These are phyloP conservation scores for Esteya vermicola DNA, from an alignment of 2,329 filamentous ascomycete genomes.

Conservation along the genomic window DNA sequence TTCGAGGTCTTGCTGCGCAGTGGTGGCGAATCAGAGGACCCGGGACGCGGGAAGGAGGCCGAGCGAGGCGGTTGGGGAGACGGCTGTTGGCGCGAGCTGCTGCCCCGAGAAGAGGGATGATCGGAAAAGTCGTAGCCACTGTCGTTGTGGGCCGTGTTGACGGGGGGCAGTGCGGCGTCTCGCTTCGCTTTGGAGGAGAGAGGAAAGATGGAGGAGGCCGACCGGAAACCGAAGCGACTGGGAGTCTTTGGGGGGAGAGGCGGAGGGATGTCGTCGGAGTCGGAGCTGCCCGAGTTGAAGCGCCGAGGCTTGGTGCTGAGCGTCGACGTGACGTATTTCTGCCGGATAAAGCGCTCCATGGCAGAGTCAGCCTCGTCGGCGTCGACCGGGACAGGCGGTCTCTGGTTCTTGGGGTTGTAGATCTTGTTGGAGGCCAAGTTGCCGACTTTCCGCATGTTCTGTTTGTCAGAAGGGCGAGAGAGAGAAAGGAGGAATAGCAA, in stretches of 20 bases:
- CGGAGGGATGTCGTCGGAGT: constrained; percentile 44
- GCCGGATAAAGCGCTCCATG: constrained; percentile 89
- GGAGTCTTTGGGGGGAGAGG: constrained; percentile 50
- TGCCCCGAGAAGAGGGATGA: constrained; percentile 7
- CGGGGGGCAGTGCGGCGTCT: constrained; percentile 19
- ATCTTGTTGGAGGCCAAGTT: constrained; percentile 75
- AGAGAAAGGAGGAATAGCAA: not conserved
- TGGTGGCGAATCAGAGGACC: constrained; percentile 21
- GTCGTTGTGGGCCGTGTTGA: constrained; percentile 3
- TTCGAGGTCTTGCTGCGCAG: constrained; percentile 47
- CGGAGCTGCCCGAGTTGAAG: constrained; percentile 29
- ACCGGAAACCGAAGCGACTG: constrained; percentile 45
- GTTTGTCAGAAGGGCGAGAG: not conserved
- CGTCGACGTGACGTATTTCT: constrained; percentile 68
- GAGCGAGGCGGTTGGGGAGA: constrained; percentile 13
- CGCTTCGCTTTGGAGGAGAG: constrained; percentile 47
- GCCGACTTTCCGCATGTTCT: constrained; percentile 92
- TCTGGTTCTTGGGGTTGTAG: constrained; percentile 76
- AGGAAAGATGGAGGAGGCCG: constrained; percentile 54
- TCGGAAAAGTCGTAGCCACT: constrained; percentile 6
- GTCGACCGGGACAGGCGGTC: constrained; percentile 75
- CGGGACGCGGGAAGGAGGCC: constrained; percentile 6
- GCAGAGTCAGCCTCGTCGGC: constrained; percentile 83
- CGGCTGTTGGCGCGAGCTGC: constrained; percentile 18
- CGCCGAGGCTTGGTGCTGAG: constrained; percentile 14